These are phyloP conservation scores for Bjerkandera adusta DNA, from an alignment of 1,284 basidiomycete genomes.

Conservation along the genomic window DNA sequence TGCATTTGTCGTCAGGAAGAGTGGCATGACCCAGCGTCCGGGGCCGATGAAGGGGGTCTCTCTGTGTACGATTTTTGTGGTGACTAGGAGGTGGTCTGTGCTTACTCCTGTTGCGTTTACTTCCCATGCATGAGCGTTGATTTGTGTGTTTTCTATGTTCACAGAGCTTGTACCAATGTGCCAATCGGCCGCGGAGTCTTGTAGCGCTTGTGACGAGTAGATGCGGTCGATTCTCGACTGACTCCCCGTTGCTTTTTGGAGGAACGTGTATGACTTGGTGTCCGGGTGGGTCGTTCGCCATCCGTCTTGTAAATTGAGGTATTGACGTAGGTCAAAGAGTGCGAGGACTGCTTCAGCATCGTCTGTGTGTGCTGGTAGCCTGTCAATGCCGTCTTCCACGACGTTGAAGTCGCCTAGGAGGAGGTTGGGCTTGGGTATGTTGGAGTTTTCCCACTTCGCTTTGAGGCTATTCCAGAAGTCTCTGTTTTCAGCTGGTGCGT, in stretches of 20 bases:
- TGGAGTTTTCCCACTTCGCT: not conserved
- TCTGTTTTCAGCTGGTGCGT: conserved; percentile 16
- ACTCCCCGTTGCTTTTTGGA: conserved; percentile 16
- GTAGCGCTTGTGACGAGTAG: conserved; percentile 21
- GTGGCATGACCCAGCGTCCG: not conserved
- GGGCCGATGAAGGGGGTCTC: not conserved
- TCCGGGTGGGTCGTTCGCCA: conserved; percentile 33
- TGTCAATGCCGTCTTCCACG: conserved; percentile 36
- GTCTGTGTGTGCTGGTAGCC: conserved; percentile 28
- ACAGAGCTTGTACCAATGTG: conserved; percentile 16
- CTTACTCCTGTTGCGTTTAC: not conserved
- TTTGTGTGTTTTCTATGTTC: too few relatives aligned
- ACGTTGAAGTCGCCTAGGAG: conserved; percentile 43
- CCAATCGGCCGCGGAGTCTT: conserved; percentile 23
- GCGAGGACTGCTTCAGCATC: conserved; percentile 5
- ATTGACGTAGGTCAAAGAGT: conserved; percentile 21
- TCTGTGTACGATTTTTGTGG: not conserved
- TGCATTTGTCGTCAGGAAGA: conserved; percentile 20
- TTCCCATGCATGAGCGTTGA: too few relatives aligned
- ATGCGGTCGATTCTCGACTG: conserved; percentile 37
- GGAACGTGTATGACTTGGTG: conserved; percentile 27
- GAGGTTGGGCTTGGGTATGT: conserved; percentile 27
- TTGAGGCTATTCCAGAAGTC: conserved; percentile 22
- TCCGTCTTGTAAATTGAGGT: conserved; percentile 30
- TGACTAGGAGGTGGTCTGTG: conserved; percentile 27